These are phyloP conservation scores for Aspergillus heteromorphus DNA, from an alignment of 495 filamentous ascomycete species.

Conservation along the genomic window DNA sequence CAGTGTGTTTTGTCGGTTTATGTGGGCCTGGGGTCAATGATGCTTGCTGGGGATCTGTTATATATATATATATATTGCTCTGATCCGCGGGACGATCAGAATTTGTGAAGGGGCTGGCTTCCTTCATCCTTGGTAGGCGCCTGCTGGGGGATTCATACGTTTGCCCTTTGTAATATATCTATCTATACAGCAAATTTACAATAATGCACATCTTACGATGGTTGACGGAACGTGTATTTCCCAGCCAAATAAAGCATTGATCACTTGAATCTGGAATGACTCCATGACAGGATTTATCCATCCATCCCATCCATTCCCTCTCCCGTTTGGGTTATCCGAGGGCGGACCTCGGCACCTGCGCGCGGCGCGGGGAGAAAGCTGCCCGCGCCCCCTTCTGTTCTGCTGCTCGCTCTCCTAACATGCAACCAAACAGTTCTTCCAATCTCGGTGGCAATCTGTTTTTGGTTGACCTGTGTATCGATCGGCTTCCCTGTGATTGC, in stretches of 20 bases:
- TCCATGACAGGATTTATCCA: neutral
- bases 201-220: neutral
- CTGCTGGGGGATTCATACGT: neutral
- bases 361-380: constrained; percentile 15
- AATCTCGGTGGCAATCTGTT: neutral
- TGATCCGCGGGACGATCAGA: neutral
- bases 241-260: neutral
- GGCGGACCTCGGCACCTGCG: constrained; percentile 22
- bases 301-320: too few species aligned
- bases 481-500: neutral
- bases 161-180: neutral
- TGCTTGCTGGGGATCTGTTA: neutral
- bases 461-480: neutral
- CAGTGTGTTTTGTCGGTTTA: neutral
- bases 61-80: constrained; percentile 1
- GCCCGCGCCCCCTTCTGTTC: neutral
- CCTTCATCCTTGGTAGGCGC: constrained; percentile 13
- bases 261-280: neutral
- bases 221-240: neutral
- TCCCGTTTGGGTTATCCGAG: neutral
- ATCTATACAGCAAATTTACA: neutral
- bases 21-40: neutral
- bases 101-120: constrained; percentile 2
- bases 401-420: neutral
- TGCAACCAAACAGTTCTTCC: neutral